Percentiles rank a stretch among this genome's conserved stretches.
Evolutionary conservation across 2,329 filamentous ascomycete genomes (phyloP).

Genomic region (Fusarium chuoi): DNA sequence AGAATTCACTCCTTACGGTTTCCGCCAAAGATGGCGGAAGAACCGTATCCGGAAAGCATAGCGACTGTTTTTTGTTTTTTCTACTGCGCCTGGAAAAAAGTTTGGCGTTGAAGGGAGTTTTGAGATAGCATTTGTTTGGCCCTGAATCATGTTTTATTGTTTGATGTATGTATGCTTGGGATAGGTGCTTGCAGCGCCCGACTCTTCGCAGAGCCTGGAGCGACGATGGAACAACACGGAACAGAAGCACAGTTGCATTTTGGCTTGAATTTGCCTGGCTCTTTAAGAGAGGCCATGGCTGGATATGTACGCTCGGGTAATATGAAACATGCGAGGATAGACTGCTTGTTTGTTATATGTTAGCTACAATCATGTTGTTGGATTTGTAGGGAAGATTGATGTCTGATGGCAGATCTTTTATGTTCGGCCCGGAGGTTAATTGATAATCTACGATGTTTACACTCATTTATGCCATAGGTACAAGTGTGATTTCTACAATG

Average conservation of each 20-base stretch:
- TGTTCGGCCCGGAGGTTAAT: constrained; percentile 31
- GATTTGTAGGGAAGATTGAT: constrained; percentile 15
- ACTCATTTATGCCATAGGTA: background rate
- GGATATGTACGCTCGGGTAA: constrained; percentile 22
- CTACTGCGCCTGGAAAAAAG: constrained; percentile 40
- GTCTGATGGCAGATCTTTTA: constrained; percentile 16
- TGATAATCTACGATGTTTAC: constrained; percentile 18
- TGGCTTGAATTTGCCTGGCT: constrained; percentile 4
- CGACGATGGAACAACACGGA: constrained; percentile 33
- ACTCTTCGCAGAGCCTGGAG: constrained; percentile 30
- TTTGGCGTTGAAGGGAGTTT: constrained; percentile 42
- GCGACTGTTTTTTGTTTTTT: constrained; percentile 56
- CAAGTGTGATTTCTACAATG: background rate
- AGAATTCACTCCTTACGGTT: constrained; percentile 59
- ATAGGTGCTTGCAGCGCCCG: constrained; percentile 25
- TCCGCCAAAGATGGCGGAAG: constrained; percentile 49
- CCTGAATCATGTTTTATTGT: constrained; percentile 27
- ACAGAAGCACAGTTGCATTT: constrained; percentile 32
- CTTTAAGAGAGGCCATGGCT: constrained; percentile 8
- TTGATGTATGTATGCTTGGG: constrained; percentile 16
- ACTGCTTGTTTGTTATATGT: constrained; percentile 22
- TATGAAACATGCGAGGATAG: constrained; percentile 25
- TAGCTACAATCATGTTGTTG: constrained; percentile 1
- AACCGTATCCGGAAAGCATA: constrained; percentile 63
- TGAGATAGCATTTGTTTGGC: constrained; percentile 41